A percentile compares a stretch with the other conserved stretches of the same genome.
phyloP scores from a whole-genome alignment of 306 rosid species.

The Chamaecrista fasciculata region DNA sequence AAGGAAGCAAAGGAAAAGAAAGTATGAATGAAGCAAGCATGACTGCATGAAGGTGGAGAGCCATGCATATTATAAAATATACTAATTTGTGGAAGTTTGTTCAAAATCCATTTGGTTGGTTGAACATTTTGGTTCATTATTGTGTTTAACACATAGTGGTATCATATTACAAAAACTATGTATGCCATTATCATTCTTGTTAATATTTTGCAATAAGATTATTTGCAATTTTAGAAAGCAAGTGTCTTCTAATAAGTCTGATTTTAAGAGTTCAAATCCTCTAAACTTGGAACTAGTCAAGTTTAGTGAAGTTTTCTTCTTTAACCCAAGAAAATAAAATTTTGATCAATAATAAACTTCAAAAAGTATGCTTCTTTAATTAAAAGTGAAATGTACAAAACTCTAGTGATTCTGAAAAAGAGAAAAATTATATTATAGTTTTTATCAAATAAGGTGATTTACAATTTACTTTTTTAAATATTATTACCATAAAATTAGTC shows the following conservation, averaged over 20 bases:
- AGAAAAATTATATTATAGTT: no score
- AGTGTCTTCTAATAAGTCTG: background rate
- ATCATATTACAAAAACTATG: conserved; percentile 6
- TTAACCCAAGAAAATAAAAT: no score
- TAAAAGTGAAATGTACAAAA: no score
- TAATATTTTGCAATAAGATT: conserved; percentile 9
- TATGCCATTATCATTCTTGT: conserved; percentile 13
- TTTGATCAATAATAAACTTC: no score
- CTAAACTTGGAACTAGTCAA: no score
- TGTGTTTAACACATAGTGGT: background rate
- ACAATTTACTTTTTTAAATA: no score
- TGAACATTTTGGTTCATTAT: conserved; percentile 26
- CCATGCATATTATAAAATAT: background rate
- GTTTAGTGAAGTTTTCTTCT: no score
- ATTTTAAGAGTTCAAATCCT: no score
- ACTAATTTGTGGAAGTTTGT: conserved; percentile 15
- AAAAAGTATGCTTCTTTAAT: no score
- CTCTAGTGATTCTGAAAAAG: no score
- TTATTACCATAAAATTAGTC: no score
- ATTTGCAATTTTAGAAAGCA: background rate
- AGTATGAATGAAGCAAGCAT: conserved; percentile 41
- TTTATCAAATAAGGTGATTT: no score
- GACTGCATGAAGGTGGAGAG: background rate
- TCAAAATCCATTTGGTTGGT: conserved; percentile 23
- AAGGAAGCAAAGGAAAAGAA: conserved; percentile 61